Evolutionary conservation across 129 eudicot genomes (phyloP).

Genomic region (Gnaphalium uliginosum): DNA sequence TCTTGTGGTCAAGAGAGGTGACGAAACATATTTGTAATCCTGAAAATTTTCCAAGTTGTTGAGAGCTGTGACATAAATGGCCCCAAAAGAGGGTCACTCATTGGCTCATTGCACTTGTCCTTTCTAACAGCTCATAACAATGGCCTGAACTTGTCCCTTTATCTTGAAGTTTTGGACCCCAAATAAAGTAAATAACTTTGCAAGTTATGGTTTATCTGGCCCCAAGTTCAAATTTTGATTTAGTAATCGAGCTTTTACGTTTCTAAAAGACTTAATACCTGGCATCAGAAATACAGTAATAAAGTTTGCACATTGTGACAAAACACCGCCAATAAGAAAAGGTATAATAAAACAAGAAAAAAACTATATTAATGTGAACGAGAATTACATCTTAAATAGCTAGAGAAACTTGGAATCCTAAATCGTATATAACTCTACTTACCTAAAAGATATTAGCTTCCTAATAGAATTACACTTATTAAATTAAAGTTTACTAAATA

Average conservation of each 20-base stretch:
- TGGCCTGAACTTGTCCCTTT: constrained; percentile 11
- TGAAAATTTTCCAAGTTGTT: neutral
- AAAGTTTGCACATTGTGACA: too few relatives aligned
- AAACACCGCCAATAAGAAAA: too few relatives aligned
- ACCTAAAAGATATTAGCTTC: too few relatives aligned
- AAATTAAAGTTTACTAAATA: too few relatives aligned
- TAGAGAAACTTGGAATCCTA: too few relatives aligned
- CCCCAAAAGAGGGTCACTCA: neutral
- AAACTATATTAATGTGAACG: too few relatives aligned
- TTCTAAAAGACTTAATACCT: neutral
- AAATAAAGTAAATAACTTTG: neutral
- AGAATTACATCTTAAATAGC: too few relatives aligned
- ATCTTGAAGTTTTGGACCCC: neutral
- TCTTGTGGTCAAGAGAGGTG: too few relatives aligned
- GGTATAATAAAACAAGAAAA: too few relatives aligned
- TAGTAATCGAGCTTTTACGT: neutral
- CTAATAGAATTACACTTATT: too few relatives aligned
- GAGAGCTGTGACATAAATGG: neutral
- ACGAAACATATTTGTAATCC: too few relatives aligned
- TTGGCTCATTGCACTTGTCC: constrained; percentile 5
- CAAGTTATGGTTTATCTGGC: neutral
- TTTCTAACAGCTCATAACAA: neutral
- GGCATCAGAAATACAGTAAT: neutral
- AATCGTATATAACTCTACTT: too few relatives aligned
- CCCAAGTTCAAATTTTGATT: neutral